Conservation (phyloP, 192 early-diverging fungal genomes). For the Glomus cerebriforme region DNA sequence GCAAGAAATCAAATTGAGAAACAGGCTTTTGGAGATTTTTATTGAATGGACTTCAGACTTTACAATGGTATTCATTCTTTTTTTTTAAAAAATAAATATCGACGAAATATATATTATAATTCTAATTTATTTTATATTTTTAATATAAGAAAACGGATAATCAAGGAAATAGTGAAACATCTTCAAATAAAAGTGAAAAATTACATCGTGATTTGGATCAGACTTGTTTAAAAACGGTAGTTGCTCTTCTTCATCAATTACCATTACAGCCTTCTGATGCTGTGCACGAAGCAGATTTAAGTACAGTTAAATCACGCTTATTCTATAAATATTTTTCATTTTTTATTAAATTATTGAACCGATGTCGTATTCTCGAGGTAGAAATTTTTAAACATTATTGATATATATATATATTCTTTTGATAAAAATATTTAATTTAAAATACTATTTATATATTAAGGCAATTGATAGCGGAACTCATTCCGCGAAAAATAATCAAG, state of each 20-base stretch:
- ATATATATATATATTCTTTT: neutral
- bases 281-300: constrained; percentile 57
- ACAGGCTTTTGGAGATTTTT: constrained; percentile 70
- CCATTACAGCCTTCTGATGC: constrained; percentile 70
- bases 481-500: constrained; percentile 32
- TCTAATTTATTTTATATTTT: neutral
- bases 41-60: constrained; percentile 81
- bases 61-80: constrained; percentile 44
- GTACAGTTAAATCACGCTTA: constrained; percentile 62
- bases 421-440: neutral
- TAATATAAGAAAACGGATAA: constrained; percentile 40
- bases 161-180: constrained; percentile 39
- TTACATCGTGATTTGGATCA: constrained; percentile 76
- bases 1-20: constrained; percentile 74
- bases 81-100: neutral
- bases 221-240: constrained; percentile 76
- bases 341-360: constrained; percentile 72
- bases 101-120: no score
- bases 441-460: neutral
- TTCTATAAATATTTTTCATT: constrained; percentile 79
- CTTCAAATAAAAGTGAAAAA: constrained; percentile 55
- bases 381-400: neutral
- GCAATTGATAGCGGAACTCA: constrained; percentile 34
- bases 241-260: constrained; percentile 65
- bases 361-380: constrained; percentile 66